Evolutionary conservation across 352 stramenopile species (phyloP), one percentile per base, ranked within the genome.

Genomic region (Globisporangium abappressorium): DNA sequence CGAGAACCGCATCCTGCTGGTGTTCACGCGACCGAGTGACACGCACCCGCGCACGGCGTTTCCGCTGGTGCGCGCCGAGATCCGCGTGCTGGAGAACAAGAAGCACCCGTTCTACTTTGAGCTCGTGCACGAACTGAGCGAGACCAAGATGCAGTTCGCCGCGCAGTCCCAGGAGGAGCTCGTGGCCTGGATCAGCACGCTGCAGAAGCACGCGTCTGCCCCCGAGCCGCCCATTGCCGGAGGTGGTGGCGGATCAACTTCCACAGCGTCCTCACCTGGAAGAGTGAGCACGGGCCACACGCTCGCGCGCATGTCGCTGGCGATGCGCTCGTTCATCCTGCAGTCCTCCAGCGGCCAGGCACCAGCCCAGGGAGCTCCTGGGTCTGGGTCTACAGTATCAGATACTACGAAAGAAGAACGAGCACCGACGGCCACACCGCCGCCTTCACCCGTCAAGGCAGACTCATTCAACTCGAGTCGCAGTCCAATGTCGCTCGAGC

Each of bases 61-160:
- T 47, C 72, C 85, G 15, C 64, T 94, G 2, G 83, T 90, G 47
- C 79, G 83, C 20, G 81, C 87, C 4, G 77, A 89, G 38, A 72
- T 94, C 24, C 80, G 77, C 22, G 72, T 94, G 2, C 58, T 84
- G 12, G 79, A 89, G 56, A 93, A 93, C 68, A 74, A 85, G 30
- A 85, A 86, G 57, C 82, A 87, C 38, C 82, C 77, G 49, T 89
- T 84, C 66, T 93, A 92, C 81, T 94, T 94, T 69, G 87, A 94
- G 69, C 78, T 94, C 36, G 64, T 79, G 33, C 85, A 93, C 69
- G 75, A 80, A 28, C 88, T 91, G 33, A 92, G 80, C 47, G 82
- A 91, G 55, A 92, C 80, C 20, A 90, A 78, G 51, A 88, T 89
- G 55, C 88, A 91, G 64, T 92, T 94, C 62, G 79, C 85, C 22